Evolutionary conservation across 1,284 basidiomycete genomes (phyloP), one percentile per base, ranked within the genome.

Genomic region (Cryptococcus hybrid): DNA sequence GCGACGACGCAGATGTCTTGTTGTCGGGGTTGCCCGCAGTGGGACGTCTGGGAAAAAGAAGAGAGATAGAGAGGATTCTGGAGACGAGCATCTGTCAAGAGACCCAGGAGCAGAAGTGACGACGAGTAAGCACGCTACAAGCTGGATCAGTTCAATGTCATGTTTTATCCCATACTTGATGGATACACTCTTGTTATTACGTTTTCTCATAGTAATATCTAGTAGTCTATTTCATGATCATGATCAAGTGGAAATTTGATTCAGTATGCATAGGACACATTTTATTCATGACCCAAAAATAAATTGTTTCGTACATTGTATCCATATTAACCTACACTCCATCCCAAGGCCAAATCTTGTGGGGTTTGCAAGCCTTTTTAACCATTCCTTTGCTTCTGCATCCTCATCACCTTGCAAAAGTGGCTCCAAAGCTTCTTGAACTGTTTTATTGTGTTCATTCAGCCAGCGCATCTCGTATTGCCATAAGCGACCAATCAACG

Each of bases 381-480:
- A n/a, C 40, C 74, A 78, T 47, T 77, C 71, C 35, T 71, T 64
- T 12, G 66, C 71, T 35, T 69, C 65, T 35, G 60, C 61, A 66
- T 77, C 78, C 52, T 71, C 64, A 44, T 72, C 70, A 5, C 63
- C 70, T 39, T 69, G 62, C 43, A 97, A 79, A 58, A 85, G 79
- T 0, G 89, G 89, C 60, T 85, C 80, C 18, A 98, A 80, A 65
- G 84, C 84, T 44, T 86, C 84, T 50, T 84, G 81, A 67, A 87
- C 95, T 57, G 81, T 83, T 70, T 85, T 85, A 76, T 99, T 96
- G 76, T 99, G 94, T 37, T 86, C 86, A 82, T 92, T 94, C 55
- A 99, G 72, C 94, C 94, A 97, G 58, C 84, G 78, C 68, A 88
- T 88, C 81, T 99, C 93, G 57, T 88, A 87, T 24, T 9, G 86